Percentiles rank a stretch among this genome's conserved stretches.
Conservation (phyloP, 2,329 filamentous ascomycete species). For the Penicillium sp. region DNA sequence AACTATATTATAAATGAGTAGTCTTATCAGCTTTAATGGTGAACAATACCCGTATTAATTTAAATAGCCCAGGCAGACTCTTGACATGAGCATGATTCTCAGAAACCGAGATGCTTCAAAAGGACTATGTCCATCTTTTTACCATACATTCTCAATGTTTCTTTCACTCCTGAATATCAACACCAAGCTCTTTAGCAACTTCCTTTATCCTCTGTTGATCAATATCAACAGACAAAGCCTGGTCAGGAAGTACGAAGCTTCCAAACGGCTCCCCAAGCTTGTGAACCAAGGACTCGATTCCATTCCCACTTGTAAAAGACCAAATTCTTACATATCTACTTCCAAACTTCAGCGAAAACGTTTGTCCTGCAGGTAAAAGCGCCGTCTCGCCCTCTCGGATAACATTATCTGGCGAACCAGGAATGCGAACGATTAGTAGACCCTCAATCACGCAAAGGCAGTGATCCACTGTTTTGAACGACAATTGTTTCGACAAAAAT, state of each 20-base stretch:
- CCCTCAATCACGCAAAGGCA: constrained; percentile 51
- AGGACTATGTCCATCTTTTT: no score
- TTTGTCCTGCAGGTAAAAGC: constrained; percentile 45
- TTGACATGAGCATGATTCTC: no score
- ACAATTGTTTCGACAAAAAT: constrained; percentile 36
- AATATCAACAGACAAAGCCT: constrained; percentile 7
- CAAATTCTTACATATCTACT: constrained; percentile 48
- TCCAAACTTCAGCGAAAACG: constrained; percentile 43
- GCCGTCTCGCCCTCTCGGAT: constrained; percentile 49
- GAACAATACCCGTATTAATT: no score
- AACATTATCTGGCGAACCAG: constrained; percentile 28
- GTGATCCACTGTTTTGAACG: constrained; percentile 50
- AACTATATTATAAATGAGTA: no score
- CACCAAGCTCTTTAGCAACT: background rate
- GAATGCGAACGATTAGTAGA: constrained; percentile 39
- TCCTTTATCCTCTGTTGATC: background rate
- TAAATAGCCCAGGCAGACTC: no score
- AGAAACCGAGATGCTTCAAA: no score
- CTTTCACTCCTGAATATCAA: background rate
- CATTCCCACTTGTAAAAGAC: constrained; percentile 48
- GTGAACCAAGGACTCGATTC: constrained; percentile 47
- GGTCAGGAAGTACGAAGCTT: constrained; percentile 39
- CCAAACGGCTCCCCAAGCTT: constrained; percentile 32
- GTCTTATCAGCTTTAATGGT: no score
- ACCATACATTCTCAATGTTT: no score